phyloP scores from a whole-genome alignment of 2,329 filamentous ascomycete species.

The Fusarium euwallaceae region DNA sequence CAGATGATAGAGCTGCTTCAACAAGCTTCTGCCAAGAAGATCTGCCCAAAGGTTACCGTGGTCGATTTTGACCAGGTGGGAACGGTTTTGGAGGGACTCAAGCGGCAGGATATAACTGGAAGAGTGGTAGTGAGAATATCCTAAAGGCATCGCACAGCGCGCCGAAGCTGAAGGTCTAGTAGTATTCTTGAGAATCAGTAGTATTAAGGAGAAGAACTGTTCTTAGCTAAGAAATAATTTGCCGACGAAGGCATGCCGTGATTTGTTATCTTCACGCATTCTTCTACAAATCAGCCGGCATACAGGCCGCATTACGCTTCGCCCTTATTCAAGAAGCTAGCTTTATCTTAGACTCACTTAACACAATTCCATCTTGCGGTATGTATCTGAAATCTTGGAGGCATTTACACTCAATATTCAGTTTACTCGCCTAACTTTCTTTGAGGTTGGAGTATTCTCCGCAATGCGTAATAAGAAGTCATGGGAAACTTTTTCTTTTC shows the following conservation, averaged over 20 bases:
- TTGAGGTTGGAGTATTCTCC: too few species aligned
- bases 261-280: background rate
- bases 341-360: background rate
- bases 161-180: too few species aligned
- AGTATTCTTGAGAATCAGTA: too few species aligned
- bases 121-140: conserved; percentile 34
- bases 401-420: too few species aligned
- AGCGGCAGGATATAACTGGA: conserved; percentile 24
- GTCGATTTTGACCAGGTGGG: conserved; percentile 24
- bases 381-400: background rate
- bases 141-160: background rate
- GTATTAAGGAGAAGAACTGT: too few species aligned
- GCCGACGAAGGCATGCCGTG: too few species aligned
- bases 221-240: too few species aligned
- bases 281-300: background rate
- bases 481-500: too few species aligned
- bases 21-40: conserved; percentile 2
- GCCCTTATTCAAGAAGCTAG: background rate
- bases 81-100: conserved; percentile 14
- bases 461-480: too few species aligned
- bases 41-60: conserved; percentile 13
- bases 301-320: background rate
- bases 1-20: conserved; percentile 35
- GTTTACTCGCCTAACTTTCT: too few species aligned
- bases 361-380: background rate